These are phyloP conservation scores for Cladorrhinum sp. DNA, from an alignment of 2,329 filamentous ascomycete genomes.

Conservation along the genomic window DNA sequence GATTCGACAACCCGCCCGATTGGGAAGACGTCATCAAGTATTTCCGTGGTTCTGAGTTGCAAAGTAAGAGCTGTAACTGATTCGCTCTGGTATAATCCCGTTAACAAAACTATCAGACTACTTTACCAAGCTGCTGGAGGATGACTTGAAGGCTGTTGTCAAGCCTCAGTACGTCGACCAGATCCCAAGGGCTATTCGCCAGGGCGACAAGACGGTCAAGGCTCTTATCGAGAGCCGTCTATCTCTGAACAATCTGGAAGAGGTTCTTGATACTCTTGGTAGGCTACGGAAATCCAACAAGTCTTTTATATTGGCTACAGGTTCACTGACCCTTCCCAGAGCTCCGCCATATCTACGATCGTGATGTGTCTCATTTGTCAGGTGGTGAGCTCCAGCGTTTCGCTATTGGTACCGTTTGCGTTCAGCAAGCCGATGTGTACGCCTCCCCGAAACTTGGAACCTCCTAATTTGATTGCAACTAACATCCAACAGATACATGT, in stretches of 20 bases:
- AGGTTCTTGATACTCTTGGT: constrained; percentile 75
- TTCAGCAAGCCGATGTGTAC: constrained; percentile 89
- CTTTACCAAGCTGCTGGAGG: constrained; percentile 96
- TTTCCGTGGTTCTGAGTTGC: constrained; percentile 94
- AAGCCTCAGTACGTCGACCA: constrained; percentile 99
- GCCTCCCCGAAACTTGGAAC: constrained; percentile 26
- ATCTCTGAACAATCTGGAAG: constrained; percentile 74
- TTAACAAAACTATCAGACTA: constrained; percentile 63
- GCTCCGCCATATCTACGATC: constrained; percentile 83
- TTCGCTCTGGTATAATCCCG: constrained; percentile 23
- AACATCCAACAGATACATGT: constrained; percentile 72
- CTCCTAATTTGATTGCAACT: not conserved
- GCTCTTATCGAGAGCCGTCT: constrained; percentile 72
- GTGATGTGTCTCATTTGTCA: constrained; percentile 85
- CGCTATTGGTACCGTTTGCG: constrained; percentile 91
- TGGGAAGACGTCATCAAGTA: constrained; percentile 99
- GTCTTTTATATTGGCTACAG: constrained; percentile 28
- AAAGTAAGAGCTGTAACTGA: constrained; percentile 58
- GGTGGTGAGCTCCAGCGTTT: constrained; percentile 98
- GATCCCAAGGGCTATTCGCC: constrained; percentile 88
- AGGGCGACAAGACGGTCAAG: constrained; percentile 74
- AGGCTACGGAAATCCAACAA: constrained; percentile 25
- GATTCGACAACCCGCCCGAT: constrained; percentile 93
- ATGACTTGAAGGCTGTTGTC: constrained; percentile 94
- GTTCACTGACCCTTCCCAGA: constrained; percentile 46